These are phyloP conservation scores for Paracoccidioides brasiliensis DNA, from an alignment of 2,329 filamentous ascomycete genomes.

Conservation along the genomic window DNA sequence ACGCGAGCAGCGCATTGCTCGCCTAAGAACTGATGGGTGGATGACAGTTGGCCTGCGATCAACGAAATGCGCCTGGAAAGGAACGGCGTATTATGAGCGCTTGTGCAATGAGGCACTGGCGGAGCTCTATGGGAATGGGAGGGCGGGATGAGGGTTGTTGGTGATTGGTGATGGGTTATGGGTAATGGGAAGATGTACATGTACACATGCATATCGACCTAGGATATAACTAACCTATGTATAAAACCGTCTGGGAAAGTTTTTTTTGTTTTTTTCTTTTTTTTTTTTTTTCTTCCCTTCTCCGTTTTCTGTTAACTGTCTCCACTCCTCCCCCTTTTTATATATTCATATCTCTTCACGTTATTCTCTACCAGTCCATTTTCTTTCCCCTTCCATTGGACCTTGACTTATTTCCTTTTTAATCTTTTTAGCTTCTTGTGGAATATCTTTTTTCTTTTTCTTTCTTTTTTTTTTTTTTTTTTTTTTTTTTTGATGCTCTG, in stretches of 20 bases:
- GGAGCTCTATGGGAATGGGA: slow-evolving; percentile 21
- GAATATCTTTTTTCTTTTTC: background rate
- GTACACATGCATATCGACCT: too few species aligned
- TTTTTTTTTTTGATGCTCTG: background rate
- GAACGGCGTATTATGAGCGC: slow-evolving; percentile 24
- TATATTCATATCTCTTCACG: too few species aligned
- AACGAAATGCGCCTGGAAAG: slow-evolving; percentile 24
- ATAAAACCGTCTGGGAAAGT: too few species aligned
- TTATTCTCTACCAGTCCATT: background rate
- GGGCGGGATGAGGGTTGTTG: background rate
- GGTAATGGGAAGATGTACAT: too few species aligned
- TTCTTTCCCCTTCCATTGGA: background rate
- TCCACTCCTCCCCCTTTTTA: too few species aligned
- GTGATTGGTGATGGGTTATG: background rate
- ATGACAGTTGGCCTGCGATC: slow-evolving; percentile 25
- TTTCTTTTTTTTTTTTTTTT: background rate
- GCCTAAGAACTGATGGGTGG: slow-evolving; percentile 26
- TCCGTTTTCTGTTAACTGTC: too few species aligned
- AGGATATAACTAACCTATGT: too few species aligned
- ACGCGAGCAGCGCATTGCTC: slow-evolving; percentile 21
- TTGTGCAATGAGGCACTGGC: slow-evolving; percentile 25
- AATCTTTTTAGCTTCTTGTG: background rate
- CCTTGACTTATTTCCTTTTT: background rate
- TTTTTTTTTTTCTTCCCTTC: background rate
- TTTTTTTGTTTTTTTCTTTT: background rate